Evolutionary conservation across 192 early-diverging fungal species (phyloP).

Genomic region (Podila verticillata): DNA sequence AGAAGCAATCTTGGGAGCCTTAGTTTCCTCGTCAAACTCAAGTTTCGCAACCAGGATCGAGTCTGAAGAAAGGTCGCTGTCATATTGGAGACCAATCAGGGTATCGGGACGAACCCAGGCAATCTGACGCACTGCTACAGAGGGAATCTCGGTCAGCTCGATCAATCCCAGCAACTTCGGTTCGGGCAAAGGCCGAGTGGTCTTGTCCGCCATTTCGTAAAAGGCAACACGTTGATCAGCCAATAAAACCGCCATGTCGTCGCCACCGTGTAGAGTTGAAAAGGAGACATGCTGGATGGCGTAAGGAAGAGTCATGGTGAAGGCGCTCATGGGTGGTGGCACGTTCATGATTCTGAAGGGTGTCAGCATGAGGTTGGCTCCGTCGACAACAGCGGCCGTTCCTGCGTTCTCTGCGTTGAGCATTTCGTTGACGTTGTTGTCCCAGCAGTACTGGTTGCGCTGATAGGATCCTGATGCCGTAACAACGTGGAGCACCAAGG

Average conservation of each 20-base stretch:
- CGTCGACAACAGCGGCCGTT: conserved; percentile 23
- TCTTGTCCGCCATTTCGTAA: conserved; percentile 44
- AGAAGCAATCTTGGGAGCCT: conserved; percentile 25
- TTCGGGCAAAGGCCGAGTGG: conserved; percentile 29
- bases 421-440: conserved; percentile 37
- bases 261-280: conserved; percentile 64
- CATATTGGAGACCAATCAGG: conserved; percentile 66
- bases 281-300: conserved; percentile 73
- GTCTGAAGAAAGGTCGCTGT: conserved; percentile 47
- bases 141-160: conserved; percentile 32
- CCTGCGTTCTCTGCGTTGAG: conserved; percentile 27
- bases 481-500: conserved; percentile 70
- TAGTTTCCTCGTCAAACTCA: conserved; percentile 31
- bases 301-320: conserved; percentile 46
- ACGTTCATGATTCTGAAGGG: conserved; percentile 87
- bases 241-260: conserved; percentile 78
- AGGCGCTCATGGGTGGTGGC: conserved; percentile 92
- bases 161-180: conserved; percentile 48
- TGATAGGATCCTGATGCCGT: conserved; percentile 52
- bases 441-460: conserved; percentile 45
- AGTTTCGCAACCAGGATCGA: conserved; percentile 55
- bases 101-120: conserved; percentile 65
- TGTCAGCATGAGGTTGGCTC: conserved; percentile 68
- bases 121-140: conserved; percentile 67
- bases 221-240: conserved; percentile 60